Conservation (phyloP, 1,284 basidiomycete species). For the Puccinia horiana region DNA sequence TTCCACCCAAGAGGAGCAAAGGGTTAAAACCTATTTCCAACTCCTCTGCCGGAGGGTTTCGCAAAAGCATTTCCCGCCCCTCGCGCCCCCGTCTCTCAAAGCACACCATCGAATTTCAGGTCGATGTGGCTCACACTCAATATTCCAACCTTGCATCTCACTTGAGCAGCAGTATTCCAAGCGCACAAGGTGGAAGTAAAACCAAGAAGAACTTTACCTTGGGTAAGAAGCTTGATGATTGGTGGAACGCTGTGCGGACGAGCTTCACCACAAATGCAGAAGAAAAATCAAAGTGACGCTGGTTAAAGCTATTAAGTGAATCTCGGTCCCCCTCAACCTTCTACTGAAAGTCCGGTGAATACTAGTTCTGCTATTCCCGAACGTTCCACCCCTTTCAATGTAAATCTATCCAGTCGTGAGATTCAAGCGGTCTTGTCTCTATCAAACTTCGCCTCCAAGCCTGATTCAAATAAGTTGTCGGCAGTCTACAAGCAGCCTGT, state of each 20-base stretch:
- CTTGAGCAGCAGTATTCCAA: conserved; percentile 21
- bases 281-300: conserved; percentile 51
- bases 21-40: background rate
- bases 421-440: conserved; percentile 14
- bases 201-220: conserved; percentile 62
- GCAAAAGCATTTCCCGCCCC: background rate
- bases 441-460: background rate
- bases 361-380: background rate
- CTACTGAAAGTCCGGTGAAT: background rate
- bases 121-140: background rate
- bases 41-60: background rate
- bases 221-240: conserved; percentile 61
- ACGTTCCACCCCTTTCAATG: background rate
- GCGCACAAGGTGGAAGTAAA: conserved; percentile 59
- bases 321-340: background rate
- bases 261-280: conserved; percentile 56
- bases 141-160: background rate
- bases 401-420: background rate
- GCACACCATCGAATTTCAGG: conserved; percentile 26
- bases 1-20: conserved; percentile 12
- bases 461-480: background rate
- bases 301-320: conserved; percentile 36
- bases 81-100: conserved; percentile 11
- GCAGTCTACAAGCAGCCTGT: background rate
- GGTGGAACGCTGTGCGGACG: conserved; percentile 62